phyloP scores from a whole-genome alignment of 495 filamentous ascomycete species.

The Lasiosphaeriaceae sp. region DNA sequence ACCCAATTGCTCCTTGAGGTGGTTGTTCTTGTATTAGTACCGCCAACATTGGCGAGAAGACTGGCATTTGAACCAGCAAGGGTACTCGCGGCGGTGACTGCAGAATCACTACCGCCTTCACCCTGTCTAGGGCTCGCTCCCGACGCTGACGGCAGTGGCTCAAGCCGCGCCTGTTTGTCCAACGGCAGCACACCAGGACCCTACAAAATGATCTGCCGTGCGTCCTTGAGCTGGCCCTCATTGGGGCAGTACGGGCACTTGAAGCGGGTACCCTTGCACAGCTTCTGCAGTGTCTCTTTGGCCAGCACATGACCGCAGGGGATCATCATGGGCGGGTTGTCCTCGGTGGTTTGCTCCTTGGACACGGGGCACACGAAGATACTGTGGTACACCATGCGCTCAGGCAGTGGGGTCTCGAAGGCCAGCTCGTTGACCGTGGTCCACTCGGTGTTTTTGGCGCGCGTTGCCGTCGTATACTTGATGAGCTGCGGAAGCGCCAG shows the following conservation, averaged over 20 bases:
- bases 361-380: conserved; percentile 98
- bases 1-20: too few species aligned
- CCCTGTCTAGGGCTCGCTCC: too few species aligned
- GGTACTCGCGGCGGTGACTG: too few species aligned
- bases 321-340: conserved; percentile 96
- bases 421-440: conserved; percentile 86
- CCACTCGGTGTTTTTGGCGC: conserved; percentile 89
- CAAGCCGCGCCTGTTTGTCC: not conserved
- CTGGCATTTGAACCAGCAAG: too few species aligned
- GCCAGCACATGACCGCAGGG: conserved; percentile 95
- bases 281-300: conserved; percentile 68
- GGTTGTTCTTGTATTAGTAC: too few species aligned
- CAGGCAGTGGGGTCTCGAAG: conserved; percentile 86
- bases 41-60: too few species aligned
- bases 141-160: not conserved
- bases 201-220: conserved; percentile 63
- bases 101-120: too few species aligned
- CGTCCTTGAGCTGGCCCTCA: conserved; percentile 73
- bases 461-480: conserved; percentile 79
- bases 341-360: conserved; percentile 91
- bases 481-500: conserved; percentile 82
- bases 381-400: conserved; percentile 83
- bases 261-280: conserved; percentile 75
- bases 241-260: conserved; percentile 97
- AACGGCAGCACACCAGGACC: conserved; percentile 5